These are phyloP conservation scores for Platismatia glauca DNA, from an alignment of 495 filamentous ascomycete genomes.

Conservation along the genomic window DNA sequence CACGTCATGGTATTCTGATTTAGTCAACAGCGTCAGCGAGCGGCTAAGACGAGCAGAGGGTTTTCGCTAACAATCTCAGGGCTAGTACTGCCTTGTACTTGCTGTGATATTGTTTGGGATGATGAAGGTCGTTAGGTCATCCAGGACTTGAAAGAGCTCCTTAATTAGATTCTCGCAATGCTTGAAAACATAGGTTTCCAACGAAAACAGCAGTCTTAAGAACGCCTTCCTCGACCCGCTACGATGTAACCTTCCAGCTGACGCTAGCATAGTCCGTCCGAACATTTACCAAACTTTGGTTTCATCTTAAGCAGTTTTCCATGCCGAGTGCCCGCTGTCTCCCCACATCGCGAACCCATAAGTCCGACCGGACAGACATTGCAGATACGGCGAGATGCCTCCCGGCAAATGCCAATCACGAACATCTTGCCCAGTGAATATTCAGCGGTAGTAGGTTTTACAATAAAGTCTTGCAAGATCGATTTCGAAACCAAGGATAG, in stretches of 20 bases:
- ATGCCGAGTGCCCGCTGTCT: neutral
- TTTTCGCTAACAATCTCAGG: neutral
- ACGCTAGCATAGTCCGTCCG: neutral
- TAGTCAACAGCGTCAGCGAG: neutral
- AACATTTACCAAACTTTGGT: neutral
- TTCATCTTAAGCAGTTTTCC: neutral
- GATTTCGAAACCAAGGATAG: neutral
- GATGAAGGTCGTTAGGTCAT: neutral
- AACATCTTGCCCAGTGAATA: neutral
- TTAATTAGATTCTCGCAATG: neutral
- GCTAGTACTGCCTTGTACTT: neutral
- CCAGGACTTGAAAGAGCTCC: neutral
- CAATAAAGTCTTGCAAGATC: neutral
- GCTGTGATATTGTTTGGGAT: neutral
- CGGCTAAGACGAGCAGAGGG: neutral
- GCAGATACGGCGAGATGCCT: neutral
- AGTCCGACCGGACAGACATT: neutral
- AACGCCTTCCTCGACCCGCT: neutral
- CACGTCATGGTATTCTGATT: neutral
- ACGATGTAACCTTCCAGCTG: neutral
- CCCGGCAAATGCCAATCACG: neutral
- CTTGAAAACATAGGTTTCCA: neutral
- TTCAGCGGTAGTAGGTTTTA: too few species aligned
- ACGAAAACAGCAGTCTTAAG: neutral
- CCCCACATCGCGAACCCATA: neutral